Evolutionary conservation across 768 basidiomycete genomes (phyloP).

Genomic region (Xerocomus brunneocitrinus): DNA sequence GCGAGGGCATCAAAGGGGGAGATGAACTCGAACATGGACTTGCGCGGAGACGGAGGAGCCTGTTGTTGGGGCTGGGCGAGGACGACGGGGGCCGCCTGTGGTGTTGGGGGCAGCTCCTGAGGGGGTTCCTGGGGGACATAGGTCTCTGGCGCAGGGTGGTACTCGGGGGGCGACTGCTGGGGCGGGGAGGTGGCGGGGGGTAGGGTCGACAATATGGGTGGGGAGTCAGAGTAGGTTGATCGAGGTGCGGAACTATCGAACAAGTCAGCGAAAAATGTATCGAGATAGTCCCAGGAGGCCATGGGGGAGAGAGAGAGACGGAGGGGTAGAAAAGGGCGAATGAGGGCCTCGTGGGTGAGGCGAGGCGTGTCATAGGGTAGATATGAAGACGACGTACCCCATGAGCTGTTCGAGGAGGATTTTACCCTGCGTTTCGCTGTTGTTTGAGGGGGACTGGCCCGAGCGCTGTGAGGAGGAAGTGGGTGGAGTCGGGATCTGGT

Average conservation of each 20-base stretch:
- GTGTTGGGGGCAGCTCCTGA: constrained; percentile 21
- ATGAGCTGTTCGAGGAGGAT: constrained; percentile 76
- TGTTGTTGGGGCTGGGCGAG: constrained; percentile 33
- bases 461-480: constrained; percentile 52
- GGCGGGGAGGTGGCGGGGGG: constrained; percentile 43
- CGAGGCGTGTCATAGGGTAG: constrained; percentile 14
- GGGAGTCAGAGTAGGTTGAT: constrained; percentile 48
- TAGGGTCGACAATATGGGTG: constrained; percentile 31
- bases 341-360: constrained; percentile 25
- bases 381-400: constrained; percentile 51
- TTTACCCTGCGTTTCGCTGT: constrained; percentile 65
- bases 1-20: constrained; percentile 80
- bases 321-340: constrained; percentile 20
- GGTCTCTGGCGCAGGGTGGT: constrained; percentile 42
- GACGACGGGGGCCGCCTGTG: constrained; percentile 17
- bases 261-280: constrained; percentile 28
- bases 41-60: constrained; percentile 63
- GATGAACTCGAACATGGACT: constrained; percentile 81
- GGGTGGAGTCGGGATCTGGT: constrained; percentile 70
- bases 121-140: constrained; percentile 24
- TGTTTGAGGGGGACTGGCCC: constrained; percentile 49
- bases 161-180: constrained; percentile 17
- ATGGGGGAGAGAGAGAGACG: constrained; percentile 16
- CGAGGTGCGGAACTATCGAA: constrained; percentile 42
- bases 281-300: constrained; percentile 32